Evolutionary conservation across 495 filamentous ascomycete species (phyloP), one percentile per base, ranked within the genome.

Genomic region (Penicillium robsamsonii): DNA sequence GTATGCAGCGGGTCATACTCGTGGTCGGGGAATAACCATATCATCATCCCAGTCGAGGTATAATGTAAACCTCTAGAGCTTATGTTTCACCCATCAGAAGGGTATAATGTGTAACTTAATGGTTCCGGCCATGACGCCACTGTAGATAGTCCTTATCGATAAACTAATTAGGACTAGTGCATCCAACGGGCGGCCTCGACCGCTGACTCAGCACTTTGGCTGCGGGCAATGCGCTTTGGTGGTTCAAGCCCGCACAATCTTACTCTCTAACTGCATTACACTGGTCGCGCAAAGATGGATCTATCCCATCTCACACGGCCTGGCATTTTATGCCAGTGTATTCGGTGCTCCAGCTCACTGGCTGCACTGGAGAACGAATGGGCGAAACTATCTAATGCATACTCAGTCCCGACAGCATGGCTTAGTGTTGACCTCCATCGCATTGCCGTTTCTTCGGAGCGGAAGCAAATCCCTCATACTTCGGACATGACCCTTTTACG

Each of bases 361-460:
- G 76, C 76, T 1, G 76, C 68, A 13, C 65, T 77, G 40, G 76
- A 79, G 65, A 79, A 79, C 49, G 76, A 79, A 56, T 79, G 76
- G 76, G 73, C 71, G 10, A 74, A 69, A 43, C 57, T 79, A 8
- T 77, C 76, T 15, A 71, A 66, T 41, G 70, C 73, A 20, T 77
- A 79, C 41, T 69, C 74, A 27, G 62, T 76, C 41, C 63, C 69
- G 22, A 68, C 72, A 17, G 73, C 69, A 47, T 79, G 76, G 76
- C 63, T 76, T 31, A 79, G 76, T 46, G 68, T 76, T 50, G 69
- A 77, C 54, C 60, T 76, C 27, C 66, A 76, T 46, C 74, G 76
- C 17, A 73, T 79, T 22, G 71, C 71, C 0, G 63, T 79, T 10
- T 74, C 73, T 1, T 58, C 69, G 13, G 73, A 77, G 35, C 70